These are phyloP conservation scores for Solanum chilense DNA, from an alignment of 257 asterid species.

Conservation along the genomic window DNA sequence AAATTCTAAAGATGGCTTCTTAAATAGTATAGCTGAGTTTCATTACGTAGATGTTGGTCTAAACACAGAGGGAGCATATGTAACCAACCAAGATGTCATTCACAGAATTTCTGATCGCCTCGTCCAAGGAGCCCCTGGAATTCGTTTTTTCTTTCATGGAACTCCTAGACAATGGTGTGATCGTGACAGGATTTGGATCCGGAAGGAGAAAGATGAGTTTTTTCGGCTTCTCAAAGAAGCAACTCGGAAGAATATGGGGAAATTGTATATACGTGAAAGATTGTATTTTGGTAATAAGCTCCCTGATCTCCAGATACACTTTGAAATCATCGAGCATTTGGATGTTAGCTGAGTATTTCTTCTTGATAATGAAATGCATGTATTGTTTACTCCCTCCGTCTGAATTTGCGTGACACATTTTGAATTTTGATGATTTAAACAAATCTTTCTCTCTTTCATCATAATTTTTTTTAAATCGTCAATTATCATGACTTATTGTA, in stretches of 20 bases:
- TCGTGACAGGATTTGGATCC: constrained; percentile 57
- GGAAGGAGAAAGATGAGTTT: constrained; percentile 60
- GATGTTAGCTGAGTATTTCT: constrained; percentile 41
- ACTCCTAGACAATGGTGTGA: constrained; percentile 95
- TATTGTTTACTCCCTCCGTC: too few species aligned
- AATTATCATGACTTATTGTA: too few species aligned
- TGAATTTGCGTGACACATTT: too few species aligned
- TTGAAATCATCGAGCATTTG: constrained; percentile 65
- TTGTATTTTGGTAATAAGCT: constrained; percentile 52
- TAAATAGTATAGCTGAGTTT: constrained; percentile 67
- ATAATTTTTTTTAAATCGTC: too few species aligned
- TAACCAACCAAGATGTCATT: constrained; percentile 48
- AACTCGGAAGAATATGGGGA: constrained; percentile 50
- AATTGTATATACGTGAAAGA: constrained; percentile 57
- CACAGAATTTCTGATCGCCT: constrained; percentile 38
- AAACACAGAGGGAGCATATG: constrained; percentile 73
- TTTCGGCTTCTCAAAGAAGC: constrained; percentile 49
- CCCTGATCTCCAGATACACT: constrained; percentile 83
- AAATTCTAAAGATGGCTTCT: constrained; percentile 48
- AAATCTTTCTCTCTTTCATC: background rate
- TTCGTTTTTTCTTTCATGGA: constrained; percentile 74
- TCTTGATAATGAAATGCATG: background rate
- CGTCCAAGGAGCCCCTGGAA: constrained; percentile 29
- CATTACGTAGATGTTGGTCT: constrained; percentile 94
- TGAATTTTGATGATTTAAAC: too few species aligned